Evolutionary conservation across 1,284 basidiomycete genomes (phyloP), one percentile per base, ranked within the genome.

Genomic region (Puccinia triticina): DNA sequence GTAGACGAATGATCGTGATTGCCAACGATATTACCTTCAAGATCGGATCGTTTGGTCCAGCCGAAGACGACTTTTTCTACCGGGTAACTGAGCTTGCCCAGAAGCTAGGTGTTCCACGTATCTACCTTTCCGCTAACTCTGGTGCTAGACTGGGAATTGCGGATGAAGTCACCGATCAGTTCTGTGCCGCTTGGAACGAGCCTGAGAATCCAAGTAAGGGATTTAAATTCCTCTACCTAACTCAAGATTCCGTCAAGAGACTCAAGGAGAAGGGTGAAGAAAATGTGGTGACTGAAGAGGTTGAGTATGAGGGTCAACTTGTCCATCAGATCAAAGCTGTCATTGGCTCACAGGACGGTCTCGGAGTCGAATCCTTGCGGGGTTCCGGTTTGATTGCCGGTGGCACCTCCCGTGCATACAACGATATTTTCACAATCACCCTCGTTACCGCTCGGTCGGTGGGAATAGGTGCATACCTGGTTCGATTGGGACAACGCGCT

Each of bases 11-110:
- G 0, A 92, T 99, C 14, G 92, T 96, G 81, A 91, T 99, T 84
- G 95, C 97, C 82, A 99, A 99, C 89, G 97, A 99, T 86, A 99
- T 99, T 88, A 99, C 97, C 29, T 96, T 92, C 90, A 96, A 95
- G 89, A 98, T 98, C 84, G 97, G 97, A 84, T 98, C 96, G 16
- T 99, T 99, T 87, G 97, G 96, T 80, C 97, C 97, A 57, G 87
- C 89, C 11, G 97, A 99, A 88, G 97, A 99, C 88, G 92, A 94
- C 84, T 98, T 93, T 91, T 99, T 99, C 90, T 96, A 92, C 88
- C 92, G 93, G 83, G 96, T 94, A 69, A 96, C 96, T 8, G 92
- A 96, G 87, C 94, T 97, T 85, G 96, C 96, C 71, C 93, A 96
- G 77, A 89, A 92, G 80, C 91, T 91, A 55, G 96, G 96, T 81